Evolutionary conservation across 169 alveolate genomes (phyloP).

Genomic region (Perkinsus chesapeaki): DNA sequence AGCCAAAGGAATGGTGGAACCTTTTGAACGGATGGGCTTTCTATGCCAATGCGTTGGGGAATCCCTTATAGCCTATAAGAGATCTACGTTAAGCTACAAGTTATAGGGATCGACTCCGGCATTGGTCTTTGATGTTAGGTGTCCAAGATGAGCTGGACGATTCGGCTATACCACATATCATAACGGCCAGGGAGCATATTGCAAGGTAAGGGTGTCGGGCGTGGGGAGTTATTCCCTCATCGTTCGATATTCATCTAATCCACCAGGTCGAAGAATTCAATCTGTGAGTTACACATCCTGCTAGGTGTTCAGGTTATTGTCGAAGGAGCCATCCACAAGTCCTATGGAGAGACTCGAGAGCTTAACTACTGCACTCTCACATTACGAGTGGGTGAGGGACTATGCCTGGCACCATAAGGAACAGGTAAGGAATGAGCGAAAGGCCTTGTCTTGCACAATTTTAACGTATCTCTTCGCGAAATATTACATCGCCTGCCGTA

Average conservation of each 20-base stretch:
- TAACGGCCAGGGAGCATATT: not conserved
- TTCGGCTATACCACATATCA: not conserved
- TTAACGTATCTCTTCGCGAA: no score
- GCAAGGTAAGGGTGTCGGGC: not conserved
- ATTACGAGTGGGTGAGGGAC: not conserved
- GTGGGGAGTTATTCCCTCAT: no score
- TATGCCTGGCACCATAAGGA: not conserved
- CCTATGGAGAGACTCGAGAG: not conserved
- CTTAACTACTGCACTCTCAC: not conserved
- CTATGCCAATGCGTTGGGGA: no score
- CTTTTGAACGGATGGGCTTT: no score
- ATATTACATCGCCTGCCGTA: no score
- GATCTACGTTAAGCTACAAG: no score
- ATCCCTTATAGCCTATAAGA: no score
- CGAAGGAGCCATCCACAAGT: not conserved
- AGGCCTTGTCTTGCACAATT: not conserved
- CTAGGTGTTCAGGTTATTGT: not conserved
- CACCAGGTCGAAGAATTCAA: no score
- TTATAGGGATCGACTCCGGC: no score
- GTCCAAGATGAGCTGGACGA: not conserved
- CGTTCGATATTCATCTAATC: no score
- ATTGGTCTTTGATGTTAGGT: not conserved
- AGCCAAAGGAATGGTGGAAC: no score
- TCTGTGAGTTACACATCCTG: no score
- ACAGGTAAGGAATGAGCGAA: not conserved